Conservation (phyloP, 2,329 filamentous ascomycete genomes). For the Amphichorda felina region DNA sequence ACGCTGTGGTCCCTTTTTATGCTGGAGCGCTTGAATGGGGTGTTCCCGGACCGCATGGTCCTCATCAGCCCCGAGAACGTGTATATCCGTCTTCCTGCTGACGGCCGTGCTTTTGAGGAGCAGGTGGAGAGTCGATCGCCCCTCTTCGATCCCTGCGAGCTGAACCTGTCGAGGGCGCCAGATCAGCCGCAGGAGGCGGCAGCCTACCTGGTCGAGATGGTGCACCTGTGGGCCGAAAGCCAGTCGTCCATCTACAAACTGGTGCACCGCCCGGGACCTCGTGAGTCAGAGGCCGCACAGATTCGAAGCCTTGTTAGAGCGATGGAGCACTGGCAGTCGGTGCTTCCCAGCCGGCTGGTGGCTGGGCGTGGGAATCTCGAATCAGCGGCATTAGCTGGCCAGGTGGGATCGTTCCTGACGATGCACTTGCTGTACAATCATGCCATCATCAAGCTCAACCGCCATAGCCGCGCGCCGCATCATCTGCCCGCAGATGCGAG, state of each 20-base stretch:
- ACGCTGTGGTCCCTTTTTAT: slow-evolving; percentile 64
- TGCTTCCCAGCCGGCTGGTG: slow-evolving; percentile 40
- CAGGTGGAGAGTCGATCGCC: slow-evolving; percentile 45
- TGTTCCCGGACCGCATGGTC: slow-evolving; percentile 39
- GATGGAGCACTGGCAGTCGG: slow-evolving; percentile 45
- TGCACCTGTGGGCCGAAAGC: slow-evolving; percentile 53
- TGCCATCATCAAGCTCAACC: slow-evolving; percentile 51
- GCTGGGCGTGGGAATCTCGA: slow-evolving; percentile 47
- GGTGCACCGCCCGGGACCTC: slow-evolving; percentile 13
- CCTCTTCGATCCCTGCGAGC: slow-evolving; percentile 41
- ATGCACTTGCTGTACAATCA: slow-evolving; percentile 58
- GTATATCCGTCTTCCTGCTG: slow-evolving; percentile 53
- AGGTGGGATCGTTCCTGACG: slow-evolving; percentile 46
- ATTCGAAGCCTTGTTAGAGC: slow-evolving; percentile 36
- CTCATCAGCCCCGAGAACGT: slow-evolving; percentile 53
- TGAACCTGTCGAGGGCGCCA: slow-evolving; percentile 8
- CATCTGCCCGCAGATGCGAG: slow-evolving; percentile 27
- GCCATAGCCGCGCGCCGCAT: slow-evolving; percentile 34
- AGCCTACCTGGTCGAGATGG: slow-evolving; percentile 49
- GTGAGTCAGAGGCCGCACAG: slow-evolving; percentile 14
- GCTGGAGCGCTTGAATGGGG: slow-evolving; percentile 54
- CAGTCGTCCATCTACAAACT: slow-evolving; percentile 42
- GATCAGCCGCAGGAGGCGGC: slow-evolving; percentile 33
- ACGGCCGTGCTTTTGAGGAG: slow-evolving; percentile 48
- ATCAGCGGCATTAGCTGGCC: slow-evolving; percentile 36